Evolutionary conservation across 345 rosid species (phyloP), one percentile per base, ranked within the genome.

Genomic region (Populus pruinosa): DNA sequence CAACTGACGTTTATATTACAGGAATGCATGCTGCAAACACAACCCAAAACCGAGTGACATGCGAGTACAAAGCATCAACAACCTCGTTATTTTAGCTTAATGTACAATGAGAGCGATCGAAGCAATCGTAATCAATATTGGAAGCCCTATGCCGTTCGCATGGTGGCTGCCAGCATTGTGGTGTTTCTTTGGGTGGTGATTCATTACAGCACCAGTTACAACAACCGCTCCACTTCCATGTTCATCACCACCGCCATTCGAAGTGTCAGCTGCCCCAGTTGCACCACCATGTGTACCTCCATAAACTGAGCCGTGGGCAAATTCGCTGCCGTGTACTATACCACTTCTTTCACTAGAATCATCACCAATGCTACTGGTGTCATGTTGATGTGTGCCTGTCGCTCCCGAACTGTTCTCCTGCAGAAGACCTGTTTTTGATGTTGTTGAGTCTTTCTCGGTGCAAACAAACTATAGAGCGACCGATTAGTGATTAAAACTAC

Each of bases 141-240:
- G 21, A 25, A n/a, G 50, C 18, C 21, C 65, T 0, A 76, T 14
- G 36, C 29, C 20, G 67, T 53, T 61, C 66, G 2, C 72, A 23
- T 33, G 65, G 74, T 65, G 12, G 79, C 66, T 31, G 67, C 73
- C 70, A 2, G 82, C 81, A 41, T 76, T 38, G 20, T 41, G 73
- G 68, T 69, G 80, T 49, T 12, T 72, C 29, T 39, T 47, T 1
- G 64, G 67, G 78, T 71, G 84, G 80, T 31, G 83, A 69, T 82
- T 79, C 64, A 29, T 82, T 44, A 73, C 79, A 33, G 82, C 85
- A 0, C 85, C 85, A 0, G 79, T 84, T 9, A 78, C 72, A 13
- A 77, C 74, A 43, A 67, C 67, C 1, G 73, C 74, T 10, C 64
- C 70, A 36, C 76, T 64, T 63, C 59, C 47, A 27, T 69, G 71